Percentiles rank a stretch among this genome's conserved stretches.
These are phyloP conservation scores for Penicillium sp. DNA, from an alignment of 2,329 filamentous ascomycete genomes.

Conservation along the genomic window DNA sequence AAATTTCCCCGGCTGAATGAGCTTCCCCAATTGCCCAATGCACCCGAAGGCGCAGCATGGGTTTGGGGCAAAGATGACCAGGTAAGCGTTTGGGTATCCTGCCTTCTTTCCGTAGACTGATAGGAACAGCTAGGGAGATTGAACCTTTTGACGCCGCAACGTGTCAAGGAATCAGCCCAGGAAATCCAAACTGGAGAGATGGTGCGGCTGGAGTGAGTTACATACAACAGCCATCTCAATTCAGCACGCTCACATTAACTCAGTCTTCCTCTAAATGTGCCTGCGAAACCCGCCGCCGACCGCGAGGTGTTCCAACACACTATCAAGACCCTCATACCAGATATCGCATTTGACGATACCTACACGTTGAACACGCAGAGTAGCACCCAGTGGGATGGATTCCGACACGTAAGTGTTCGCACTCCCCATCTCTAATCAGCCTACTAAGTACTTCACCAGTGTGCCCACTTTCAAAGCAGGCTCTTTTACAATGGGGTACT, in stretches of 20 bases:
- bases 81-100: conserved; percentile 28
- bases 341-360: conserved; percentile 44
- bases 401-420: conserved; percentile 42
- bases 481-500: conserved; percentile 44
- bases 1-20: conserved; percentile 55
- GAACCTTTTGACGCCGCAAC: conserved; percentile 56
- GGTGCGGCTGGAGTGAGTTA: conserved; percentile 51
- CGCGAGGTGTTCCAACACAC: conserved; percentile 55
- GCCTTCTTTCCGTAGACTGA: background rate
- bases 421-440: background rate
- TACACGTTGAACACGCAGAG: conserved; percentile 50
- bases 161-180: conserved; percentile 53
- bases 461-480: conserved; percentile 37
- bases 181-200: conserved; percentile 58
- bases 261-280: conserved; percentile 53
- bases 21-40: conserved; percentile 51
- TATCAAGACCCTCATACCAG: conserved; percentile 46
- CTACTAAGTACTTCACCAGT: conserved; percentile 23
- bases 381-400: conserved; percentile 52
- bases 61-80: conserved; percentile 59
- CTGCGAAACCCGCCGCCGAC: conserved; percentile 52
- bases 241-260: background rate
- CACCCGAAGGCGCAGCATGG: conserved; percentile 58
- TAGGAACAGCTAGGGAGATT: conserved; percentile 40
- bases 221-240: background rate